A percentile compares a stretch with the other conserved stretches of the same genome.
Conservation (phyloP, 306 rosid species). For the Prunus dulcis region DNA sequence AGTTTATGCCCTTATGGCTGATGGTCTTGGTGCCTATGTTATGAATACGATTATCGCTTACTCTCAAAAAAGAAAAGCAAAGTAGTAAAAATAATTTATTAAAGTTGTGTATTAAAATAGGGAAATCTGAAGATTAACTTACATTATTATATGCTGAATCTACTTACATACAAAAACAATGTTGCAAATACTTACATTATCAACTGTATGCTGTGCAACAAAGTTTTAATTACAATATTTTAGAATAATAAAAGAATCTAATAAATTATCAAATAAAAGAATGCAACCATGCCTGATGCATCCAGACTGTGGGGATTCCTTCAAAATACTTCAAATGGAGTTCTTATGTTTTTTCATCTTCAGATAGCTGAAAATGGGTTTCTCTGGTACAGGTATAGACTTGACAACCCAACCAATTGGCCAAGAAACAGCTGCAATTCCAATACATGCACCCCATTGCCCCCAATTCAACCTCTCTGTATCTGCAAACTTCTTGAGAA, state of each 20-base stretch:
- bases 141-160: background rate
- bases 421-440: constrained; percentile 30
- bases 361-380: constrained; percentile 18
- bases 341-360: background rate
- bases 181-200: background rate
- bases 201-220: background rate
- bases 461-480: constrained; percentile 35
- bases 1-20: too few species aligned
- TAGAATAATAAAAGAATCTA: background rate
- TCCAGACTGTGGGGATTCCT: background rate
- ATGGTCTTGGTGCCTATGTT: too few species aligned
- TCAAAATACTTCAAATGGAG: background rate
- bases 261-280: background rate
- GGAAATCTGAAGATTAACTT: background rate
- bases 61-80: too few species aligned
- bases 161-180: background rate
- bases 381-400: constrained; percentile 30
- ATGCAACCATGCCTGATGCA: too few species aligned
- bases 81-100: too few species aligned
- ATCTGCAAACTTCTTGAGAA: constrained; percentile 34
- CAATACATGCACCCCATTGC: constrained; percentile 37
- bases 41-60: too few species aligned
- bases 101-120: too few species aligned
- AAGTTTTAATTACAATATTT: background rate
- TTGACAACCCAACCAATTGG: constrained; percentile 35